Conservation (phyloP, 768 basidiomycete genomes). For the Rossbeevera mucosa region DNA sequence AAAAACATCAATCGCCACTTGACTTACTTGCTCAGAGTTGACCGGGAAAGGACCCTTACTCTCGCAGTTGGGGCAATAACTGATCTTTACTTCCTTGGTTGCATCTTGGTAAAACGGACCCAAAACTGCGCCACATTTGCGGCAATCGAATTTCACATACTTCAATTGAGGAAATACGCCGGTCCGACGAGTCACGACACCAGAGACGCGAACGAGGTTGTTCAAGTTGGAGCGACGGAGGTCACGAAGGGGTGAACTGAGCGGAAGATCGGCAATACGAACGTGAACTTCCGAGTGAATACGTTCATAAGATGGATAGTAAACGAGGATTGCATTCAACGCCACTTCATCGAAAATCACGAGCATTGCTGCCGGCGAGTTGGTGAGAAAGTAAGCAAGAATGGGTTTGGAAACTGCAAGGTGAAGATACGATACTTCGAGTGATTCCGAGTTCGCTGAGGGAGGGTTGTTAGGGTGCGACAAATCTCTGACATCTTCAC, state of each 20-base stretch:
- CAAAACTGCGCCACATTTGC: constrained; percentile 87
- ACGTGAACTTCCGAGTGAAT: constrained; percentile 99
- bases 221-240: constrained; percentile 90
- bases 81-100: constrained; percentile 88
- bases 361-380: constrained; percentile 90
- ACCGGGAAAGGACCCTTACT: constrained; percentile 92
- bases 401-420: constrained; percentile 90
- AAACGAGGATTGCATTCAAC: constrained; percentile 87
- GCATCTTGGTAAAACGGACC: constrained; percentile 99
- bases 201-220: constrained; percentile 90
- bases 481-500: constrained; percentile 20
- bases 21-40: constrained; percentile 87
- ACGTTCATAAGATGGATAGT: constrained; percentile 92
- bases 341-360: constrained; percentile 95
- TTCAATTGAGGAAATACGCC: constrained; percentile 99
- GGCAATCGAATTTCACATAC: constrained; percentile 98
- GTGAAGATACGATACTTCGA: constrained; percentile 97
- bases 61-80: constrained; percentile 92
- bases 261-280: constrained; percentile 90
- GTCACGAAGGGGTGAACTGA: constrained; percentile 86
- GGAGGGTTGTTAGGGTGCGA: constrained; percentile 9
- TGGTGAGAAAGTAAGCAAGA: constrained; percentile 95
- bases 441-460: constrained; percentile 90
- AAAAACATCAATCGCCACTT: not conserved
- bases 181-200: constrained; percentile 91